These are phyloP conservation scores for Bromus sterilis DNA, from an alignment of 176 grass and related monocot species.

Conservation along the genomic window DNA sequence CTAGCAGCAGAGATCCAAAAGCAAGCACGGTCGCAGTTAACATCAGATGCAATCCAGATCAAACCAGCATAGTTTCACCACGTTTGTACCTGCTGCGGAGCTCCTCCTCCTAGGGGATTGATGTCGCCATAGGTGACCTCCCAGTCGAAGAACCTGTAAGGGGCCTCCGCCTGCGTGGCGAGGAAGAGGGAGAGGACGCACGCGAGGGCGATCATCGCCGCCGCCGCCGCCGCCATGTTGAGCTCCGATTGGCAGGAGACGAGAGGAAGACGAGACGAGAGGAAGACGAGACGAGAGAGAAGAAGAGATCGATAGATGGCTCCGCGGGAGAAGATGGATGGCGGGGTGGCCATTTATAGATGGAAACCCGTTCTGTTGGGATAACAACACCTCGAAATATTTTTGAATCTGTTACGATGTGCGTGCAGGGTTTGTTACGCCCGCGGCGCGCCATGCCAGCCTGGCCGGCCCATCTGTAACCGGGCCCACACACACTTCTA, in stretches of 20 bases:
- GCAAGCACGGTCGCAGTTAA: neutral
- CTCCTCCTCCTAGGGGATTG: constrained; percentile 31
- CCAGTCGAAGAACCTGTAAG: constrained; percentile 62
- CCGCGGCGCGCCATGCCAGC: neutral
- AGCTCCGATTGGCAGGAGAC: neutral
- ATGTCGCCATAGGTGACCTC: constrained; percentile 46
- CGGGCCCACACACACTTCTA: no score
- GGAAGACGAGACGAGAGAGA: neutral
- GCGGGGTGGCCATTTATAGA: neutral
- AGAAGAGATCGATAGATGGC: neutral
- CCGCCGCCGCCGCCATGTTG: neutral
- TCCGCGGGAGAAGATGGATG: neutral
- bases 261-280: neutral
- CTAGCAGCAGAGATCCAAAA: neutral
- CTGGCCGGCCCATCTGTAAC: neutral
- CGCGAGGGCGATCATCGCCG: neutral
- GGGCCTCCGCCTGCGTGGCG: constrained; percentile 25
- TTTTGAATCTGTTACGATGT: neutral
- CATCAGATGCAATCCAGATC: neutral
- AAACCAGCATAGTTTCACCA: neutral
- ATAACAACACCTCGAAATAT: neutral
- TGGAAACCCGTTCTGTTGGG: neutral
- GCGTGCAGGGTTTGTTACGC: neutral
- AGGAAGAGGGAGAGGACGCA: neutral
- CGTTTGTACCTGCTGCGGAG: constrained; percentile 41